Conservation (phyloP, 805 yeast genomes). For the Schwanniomyces vanrijiae region DNA sequence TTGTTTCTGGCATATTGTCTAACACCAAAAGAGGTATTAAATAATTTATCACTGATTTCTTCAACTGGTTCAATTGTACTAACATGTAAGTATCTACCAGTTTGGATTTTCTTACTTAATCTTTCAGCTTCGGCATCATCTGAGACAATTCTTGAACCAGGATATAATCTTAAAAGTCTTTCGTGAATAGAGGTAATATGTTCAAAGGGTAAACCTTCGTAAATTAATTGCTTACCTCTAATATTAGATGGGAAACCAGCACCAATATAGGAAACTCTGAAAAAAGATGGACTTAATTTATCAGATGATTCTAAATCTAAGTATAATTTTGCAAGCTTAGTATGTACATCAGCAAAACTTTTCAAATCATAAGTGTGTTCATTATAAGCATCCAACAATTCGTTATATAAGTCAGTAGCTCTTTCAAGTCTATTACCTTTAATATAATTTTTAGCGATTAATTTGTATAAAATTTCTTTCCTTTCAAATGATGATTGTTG, state of each 20-base stretch:
- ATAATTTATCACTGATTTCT: constrained; percentile 47
- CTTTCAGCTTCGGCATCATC: constrained; percentile 57
- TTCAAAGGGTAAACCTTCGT: constrained; percentile 86
- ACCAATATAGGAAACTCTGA: constrained; percentile 79
- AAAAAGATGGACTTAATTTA: constrained; percentile 73
- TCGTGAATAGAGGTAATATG: constrained; percentile 82
- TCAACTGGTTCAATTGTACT: constrained; percentile 69
- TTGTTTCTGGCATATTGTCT: constrained; percentile 74
- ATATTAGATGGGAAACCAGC: constrained; percentile 79
- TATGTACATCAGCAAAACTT: constrained; percentile 72
- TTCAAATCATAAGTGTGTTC: constrained; percentile 70
- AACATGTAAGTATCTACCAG: constrained; percentile 75
- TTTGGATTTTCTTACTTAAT: constrained; percentile 49
- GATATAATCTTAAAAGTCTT: constrained; percentile 69
- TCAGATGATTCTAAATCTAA: constrained; percentile 65
- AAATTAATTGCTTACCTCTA: constrained; percentile 74
- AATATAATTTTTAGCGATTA: constrained; percentile 67
- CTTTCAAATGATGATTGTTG: constrained; percentile 78
- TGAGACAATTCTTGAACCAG: constrained; percentile 74
- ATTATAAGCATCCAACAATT: constrained; percentile 72
- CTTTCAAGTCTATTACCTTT: constrained; percentile 76
- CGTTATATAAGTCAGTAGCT: constrained; percentile 77
- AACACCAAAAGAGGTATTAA: constrained; percentile 57
- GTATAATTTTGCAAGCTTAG: constrained; percentile 67
- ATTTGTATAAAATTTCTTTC: constrained; percentile 67